Conservation (phyloP, 306 rosid species). For the Medicago ruthenica region DNA sequence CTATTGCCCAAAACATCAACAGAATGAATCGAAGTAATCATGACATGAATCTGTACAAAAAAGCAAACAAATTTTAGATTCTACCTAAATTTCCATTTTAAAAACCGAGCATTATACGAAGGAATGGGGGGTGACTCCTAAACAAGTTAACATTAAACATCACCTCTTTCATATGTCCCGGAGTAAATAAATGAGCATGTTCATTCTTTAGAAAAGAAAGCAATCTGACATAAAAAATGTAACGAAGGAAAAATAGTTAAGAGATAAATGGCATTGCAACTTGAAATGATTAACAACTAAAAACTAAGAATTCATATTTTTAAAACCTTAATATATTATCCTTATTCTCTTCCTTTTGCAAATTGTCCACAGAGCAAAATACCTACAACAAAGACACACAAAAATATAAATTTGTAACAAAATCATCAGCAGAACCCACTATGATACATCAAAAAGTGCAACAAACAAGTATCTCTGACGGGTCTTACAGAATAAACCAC, state of each 20-base stretch:
- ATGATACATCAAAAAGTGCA: neutral
- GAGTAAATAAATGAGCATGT: slow-evolving; percentile 54
- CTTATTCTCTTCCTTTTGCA: slow-evolving; percentile 57
- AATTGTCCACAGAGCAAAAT: slow-evolving; percentile 59
- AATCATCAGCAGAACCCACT: slow-evolving; percentile 5
- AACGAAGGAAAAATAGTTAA: slow-evolving; percentile 45
- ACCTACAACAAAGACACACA: slow-evolving; percentile 57
- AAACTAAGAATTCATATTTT: neutral
- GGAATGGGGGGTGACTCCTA: slow-evolving; percentile 12
- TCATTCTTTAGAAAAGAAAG: slow-evolving; percentile 61
- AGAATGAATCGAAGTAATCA: slow-evolving; percentile 54
- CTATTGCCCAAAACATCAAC: slow-evolving; percentile 33
- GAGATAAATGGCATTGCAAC: slow-evolving; percentile 15
- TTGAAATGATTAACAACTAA: slow-evolving; percentile 13
- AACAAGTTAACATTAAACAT: slow-evolving; percentile 37
- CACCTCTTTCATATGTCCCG: slow-evolving; percentile 77
- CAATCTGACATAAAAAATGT: slow-evolving; percentile 61
- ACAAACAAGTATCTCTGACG: neutral
- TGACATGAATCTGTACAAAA: slow-evolving; percentile 63
- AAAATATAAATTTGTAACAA: neutral
- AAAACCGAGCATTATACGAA: slow-evolving; percentile 7
- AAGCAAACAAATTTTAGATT: slow-evolving; percentile 45
- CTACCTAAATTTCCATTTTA: slow-evolving; percentile 35
- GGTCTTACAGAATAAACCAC: slow-evolving; percentile 70
- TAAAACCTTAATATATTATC: slow-evolving; percentile 63